Base-by-base conservation (phyloP, 441 rosid species). In the Croton setiger region DNA sequence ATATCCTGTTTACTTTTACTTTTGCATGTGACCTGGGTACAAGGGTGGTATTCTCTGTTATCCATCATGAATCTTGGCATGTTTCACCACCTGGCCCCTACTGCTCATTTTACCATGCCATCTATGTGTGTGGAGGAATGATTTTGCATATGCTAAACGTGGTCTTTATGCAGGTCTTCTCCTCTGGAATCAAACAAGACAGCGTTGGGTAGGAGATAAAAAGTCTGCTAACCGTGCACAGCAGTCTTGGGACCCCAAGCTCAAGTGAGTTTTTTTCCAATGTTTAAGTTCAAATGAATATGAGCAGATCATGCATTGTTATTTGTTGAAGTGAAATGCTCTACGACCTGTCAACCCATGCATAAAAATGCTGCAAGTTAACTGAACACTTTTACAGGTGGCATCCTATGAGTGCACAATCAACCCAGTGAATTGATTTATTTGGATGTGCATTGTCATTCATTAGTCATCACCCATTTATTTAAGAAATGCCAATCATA, bases 181-280 rank as follows among this genome's bases (percentile, higher is more conserved):
- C 66, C 86, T 79, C 31, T 93, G 98, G 98, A 85, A 81, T 69
- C 94, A 87, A 78, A 80, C 82, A 12, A 83, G 96, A 73, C 96
- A 86, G 52, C 89, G 81, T 11, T 93, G 96, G 97, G 82, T 83
- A 66, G 87, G 84, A 78, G 86, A 74, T 73, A 82, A 82, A 69
- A 76, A 67, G 65, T 67, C 86, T 37, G 74, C 69, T 60, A 83
- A 80, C 63, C 75, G 65, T 44, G 77, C 55, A 58, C 69, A 65
- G 7, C 85, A 79, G 77, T 45, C 66, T 67, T 86, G 69, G 68
- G 89, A 90, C 80, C 86, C 96, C 52, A 73, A 83, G 45, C 82
- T 84, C 71, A 93, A 86, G 98, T 88, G 79, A 87, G 93, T 79
- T 71, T 65, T 71, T 76, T 47, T 58, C 39, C 12, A 36, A 60